These are phyloP conservation scores for Ophiostoma piceae DNA, from an alignment of 2,329 filamentous ascomycete genomes.

Conservation along the genomic window DNA sequence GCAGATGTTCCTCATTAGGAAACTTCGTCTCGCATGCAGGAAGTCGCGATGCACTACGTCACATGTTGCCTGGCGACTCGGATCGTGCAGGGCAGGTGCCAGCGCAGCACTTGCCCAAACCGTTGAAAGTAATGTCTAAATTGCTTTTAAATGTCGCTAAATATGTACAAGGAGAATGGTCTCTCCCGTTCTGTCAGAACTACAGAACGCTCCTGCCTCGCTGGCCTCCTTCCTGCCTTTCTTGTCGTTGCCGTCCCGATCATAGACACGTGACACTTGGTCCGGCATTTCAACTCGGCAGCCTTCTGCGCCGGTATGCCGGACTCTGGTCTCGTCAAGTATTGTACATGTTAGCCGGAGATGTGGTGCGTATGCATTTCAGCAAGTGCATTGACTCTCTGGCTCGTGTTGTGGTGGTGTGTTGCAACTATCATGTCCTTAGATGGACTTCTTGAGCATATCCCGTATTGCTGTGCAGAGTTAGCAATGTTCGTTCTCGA, in stretches of 20 bases:
- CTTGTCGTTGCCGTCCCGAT: background rate
- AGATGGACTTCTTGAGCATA: slow-evolving; percentile 33
- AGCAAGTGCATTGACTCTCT: background rate
- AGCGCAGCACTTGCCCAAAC: slow-evolving; percentile 3
- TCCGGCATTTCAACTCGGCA: slow-evolving; percentile 12
- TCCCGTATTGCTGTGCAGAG: slow-evolving; percentile 41
- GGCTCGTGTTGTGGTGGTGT: background rate
- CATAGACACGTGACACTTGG: slow-evolving; percentile 13
- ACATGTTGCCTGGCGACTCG: slow-evolving; percentile 1
- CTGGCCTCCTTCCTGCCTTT: background rate
- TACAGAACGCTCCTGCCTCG: slow-evolving; percentile 3
- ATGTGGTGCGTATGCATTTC: background rate
- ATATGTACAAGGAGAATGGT: background rate
- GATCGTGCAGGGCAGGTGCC: too few species aligned
- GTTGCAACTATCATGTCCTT: background rate
- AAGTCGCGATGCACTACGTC: slow-evolving; percentile 7
- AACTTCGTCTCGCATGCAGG: background rate
- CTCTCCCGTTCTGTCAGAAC: background rate
- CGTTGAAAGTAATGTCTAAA: background rate
- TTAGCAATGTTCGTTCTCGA: slow-evolving; percentile 26
- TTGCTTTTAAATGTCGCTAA: slow-evolving; percentile 11
- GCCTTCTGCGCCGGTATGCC: slow-evolving; percentile 15
- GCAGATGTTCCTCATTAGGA: background rate
- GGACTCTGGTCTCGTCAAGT: slow-evolving; percentile 3
- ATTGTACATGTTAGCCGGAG: slow-evolving; percentile 2